A percentile compares a stretch with the other conserved stretches of the same genome.
Evolutionary conservation across 139 green algal species (phyloP).

Genomic region (Tetraselmis striata): DNA sequence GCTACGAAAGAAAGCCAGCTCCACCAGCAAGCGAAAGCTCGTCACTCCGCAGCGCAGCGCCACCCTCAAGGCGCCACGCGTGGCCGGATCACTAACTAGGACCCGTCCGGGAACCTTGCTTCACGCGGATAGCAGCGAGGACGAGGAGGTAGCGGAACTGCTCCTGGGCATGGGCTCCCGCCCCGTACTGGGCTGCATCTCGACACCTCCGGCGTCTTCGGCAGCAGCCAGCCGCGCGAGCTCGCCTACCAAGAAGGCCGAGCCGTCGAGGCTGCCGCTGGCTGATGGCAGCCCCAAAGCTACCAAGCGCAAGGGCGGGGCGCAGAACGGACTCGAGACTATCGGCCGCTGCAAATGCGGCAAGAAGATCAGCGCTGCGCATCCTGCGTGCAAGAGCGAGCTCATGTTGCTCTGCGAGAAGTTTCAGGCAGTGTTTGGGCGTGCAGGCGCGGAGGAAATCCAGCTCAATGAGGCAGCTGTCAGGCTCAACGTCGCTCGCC

Average conservation of each 20-base stretch:
- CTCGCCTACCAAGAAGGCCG: neutral
- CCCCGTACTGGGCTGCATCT: too few relatives aligned
- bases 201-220: neutral
- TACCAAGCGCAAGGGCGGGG: neutral
- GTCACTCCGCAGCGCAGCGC: too few relatives aligned
- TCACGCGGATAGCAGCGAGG: constrained; percentile 7
- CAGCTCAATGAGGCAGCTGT: constrained; percentile 33
- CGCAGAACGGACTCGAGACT: neutral
- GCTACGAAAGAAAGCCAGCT: too few relatives aligned
- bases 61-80: too few relatives aligned
- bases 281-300: neutral
- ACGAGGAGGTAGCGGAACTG: constrained; percentile 22
- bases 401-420: too few relatives aligned
- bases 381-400: too few relatives aligned
- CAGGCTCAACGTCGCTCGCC: constrained; percentile 17
- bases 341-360: too few relatives aligned
- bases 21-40: too few relatives aligned
- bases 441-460: neutral
- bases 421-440: constrained; percentile 1
- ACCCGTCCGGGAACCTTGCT: too few relatives aligned
- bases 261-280: neutral
- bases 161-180: constrained; percentile 29
- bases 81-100: too few relatives aligned
- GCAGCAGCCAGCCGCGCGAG: too few relatives aligned
- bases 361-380: too few relatives aligned